These are phyloP conservation scores for Hericium erinaceus DNA, from an alignment of 768 basidiomycete genomes.

Conservation along the genomic window DNA sequence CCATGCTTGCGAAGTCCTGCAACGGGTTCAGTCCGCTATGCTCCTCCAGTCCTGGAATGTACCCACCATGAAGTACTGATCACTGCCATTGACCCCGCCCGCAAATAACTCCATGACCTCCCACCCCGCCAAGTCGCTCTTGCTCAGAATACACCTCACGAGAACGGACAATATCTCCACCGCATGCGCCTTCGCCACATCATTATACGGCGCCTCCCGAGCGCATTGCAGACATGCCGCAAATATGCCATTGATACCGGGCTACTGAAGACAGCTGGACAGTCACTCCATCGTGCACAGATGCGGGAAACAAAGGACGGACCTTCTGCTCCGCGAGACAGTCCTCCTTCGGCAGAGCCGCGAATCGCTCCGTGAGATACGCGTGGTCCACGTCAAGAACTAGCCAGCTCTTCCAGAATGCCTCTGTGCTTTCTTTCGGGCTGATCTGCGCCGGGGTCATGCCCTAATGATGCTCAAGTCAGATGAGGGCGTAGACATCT, in stretches of 20 bases:
- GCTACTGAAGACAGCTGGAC: constrained; percentile 31
- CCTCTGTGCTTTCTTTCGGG: constrained; percentile 32
- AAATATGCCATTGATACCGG: constrained; percentile 38
- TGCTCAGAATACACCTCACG: constrained; percentile 39
- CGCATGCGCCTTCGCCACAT: constrained; percentile 32
- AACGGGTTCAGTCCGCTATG: neutral
- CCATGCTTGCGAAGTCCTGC: constrained; percentile 41
- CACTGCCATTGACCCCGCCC: constrained; percentile 49
- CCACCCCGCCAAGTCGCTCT: constrained; percentile 52
- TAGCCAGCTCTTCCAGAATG: constrained; percentile 47
- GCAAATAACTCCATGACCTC: constrained; percentile 66
- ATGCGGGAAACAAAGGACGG: constrained; percentile 1
- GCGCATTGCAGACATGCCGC: constrained; percentile 33
- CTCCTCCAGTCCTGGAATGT: neutral
- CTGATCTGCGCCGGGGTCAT: constrained; percentile 32
- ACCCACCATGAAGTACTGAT: constrained; percentile 46
- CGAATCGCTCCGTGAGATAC: constrained; percentile 34
- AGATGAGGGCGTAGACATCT: neutral
- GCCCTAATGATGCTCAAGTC: constrained; percentile 23
- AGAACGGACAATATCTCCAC: constrained; percentile 42
- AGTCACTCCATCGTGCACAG: neutral
- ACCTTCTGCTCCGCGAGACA: constrained; percentile 48
- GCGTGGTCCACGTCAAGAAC: constrained; percentile 41
- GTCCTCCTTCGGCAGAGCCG: constrained; percentile 35
- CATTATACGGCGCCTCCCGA: constrained; percentile 24